Evolutionary conservation across 2,329 filamentous ascomycete genomes (phyloP), one percentile per base, ranked within the genome.

Genomic region (Helotiales sp.): DNA sequence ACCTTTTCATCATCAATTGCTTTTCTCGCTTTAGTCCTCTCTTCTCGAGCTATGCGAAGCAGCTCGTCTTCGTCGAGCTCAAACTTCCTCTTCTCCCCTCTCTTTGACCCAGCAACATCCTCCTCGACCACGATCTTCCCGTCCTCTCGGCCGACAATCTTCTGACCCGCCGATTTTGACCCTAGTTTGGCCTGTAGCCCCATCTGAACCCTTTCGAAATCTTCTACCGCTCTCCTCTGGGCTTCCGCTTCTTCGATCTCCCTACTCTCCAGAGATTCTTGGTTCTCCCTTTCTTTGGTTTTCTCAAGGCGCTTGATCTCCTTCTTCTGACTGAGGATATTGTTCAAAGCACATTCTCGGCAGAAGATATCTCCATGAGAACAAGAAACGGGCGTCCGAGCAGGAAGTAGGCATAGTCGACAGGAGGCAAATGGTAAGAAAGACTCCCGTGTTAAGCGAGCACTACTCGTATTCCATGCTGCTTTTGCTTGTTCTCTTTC

Each of bases 371-470:
- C 93, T 60, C 93, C 93, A 63, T 87, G 83, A 2, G 83, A 78
- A 73, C 93, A 98, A 22, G 91, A 86, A 33, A 97, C 91, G 0
- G 95, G 93, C 47, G 91, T 85, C 29, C 88, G 84, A 19, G 93
- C 89, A 7, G 88, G 83, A 59, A 92, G 84, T 15, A 98, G 86
- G 70, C 93, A 99, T 27, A 99, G 81, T 54, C 88, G 85, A 77
- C 93, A 99, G 22, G 88, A 91, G 54, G 89, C 91, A 72, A 98
- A 96, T 5, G 91, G 88, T 10, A 98, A 85, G 74, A 96, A 98
- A 55, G 90, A 95, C 71, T 98, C 95, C 69, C 93, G 89, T 22
- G 84, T 87, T 31, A 98, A 85, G 52, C 91, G 89, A n/a, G 92
- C 91, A 52, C 88, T 86, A 64, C 88, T 90, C 8, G 88, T 85